Evolutionary conservation across 495 filamentous ascomycete species (phyloP), one percentile per base, ranked within the genome.

Genomic region (Penicillium maclennaniae): DNA sequence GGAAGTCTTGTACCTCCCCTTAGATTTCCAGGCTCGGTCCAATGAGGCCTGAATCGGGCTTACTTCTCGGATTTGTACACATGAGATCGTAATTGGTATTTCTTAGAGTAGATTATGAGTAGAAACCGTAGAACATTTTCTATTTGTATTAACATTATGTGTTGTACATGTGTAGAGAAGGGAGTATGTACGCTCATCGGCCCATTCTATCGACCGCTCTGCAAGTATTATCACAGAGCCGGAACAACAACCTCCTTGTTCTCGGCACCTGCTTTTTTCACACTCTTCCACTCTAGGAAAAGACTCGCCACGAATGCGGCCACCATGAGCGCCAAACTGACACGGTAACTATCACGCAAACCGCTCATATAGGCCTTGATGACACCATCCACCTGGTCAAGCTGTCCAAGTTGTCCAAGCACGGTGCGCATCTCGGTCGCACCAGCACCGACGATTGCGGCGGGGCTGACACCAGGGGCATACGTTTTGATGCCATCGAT

Each of bases 261-360:
- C n/a, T 54, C 47, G 4, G 28, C 46, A 9, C 38, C 54, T 6
- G 48, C 47, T 27, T 65, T 72, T 52, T 75, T 77, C 26, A 81
- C 75, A 45, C 74, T 79, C 64, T 74, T 79, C 69, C 74, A 79
- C 56, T 80, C 70, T 31, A 81, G 51, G 36, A 70, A 73, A 45
- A 69, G 71, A 43, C 67, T 66, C 0, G 69, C 62, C 36, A 79
- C 25, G 23, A 72, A 68, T 0, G 75, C 65, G 14, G 68, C 59
- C 0, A 58, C 53, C 19, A 68, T 67, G 2, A 80, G 50, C 2
- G 74, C 65, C 9, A 69, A 25, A 53, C 63, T 60, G 4, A 71
- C 52, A 1, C 67, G 59, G 23, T 62, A 68, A 2, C 63, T 39
- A 38, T 69, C 51, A 21, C 51, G 53, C 42, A 69, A 20, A 2